Evolutionary conservation across 495 filamentous ascomycete species (phyloP), one percentile per base, ranked within the genome.

Genomic region (Hypoxylon cercidicola): DNA sequence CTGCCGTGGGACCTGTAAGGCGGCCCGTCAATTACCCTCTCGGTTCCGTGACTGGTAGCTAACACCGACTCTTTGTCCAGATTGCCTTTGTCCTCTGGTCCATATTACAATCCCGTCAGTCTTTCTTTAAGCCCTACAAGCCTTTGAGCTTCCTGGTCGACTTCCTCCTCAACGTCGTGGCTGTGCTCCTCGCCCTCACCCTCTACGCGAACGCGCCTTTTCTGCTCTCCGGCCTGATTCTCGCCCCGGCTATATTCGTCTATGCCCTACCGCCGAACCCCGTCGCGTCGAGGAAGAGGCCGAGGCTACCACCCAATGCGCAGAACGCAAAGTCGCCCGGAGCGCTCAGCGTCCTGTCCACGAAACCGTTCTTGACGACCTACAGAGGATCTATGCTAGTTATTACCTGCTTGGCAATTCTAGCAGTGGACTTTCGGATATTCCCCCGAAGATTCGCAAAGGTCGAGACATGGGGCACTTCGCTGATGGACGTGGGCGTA

Each of bases 401-500:
- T n/a, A 81, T 92, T 30, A 99, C 96, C 18, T 96, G 93, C 69
- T 74, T 93, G 21, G 91, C 92, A 47, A 98, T 99, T 63, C 84
- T 99, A n/a, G 95, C 96, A 9, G 95, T 99, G 18, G 95, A 99
- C 77, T 99, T 99, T 71, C 85, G 81, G 16, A 78, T 96, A 49
- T 99, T 99, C 64, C 95, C 95, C 1, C 87, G 95, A 1, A 89
- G 95, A 4, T 97, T 97, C 71, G 95, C 93, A 16, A 99, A 99
- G 79, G 95, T 93, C 0, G 95, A 99, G 77, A 97, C 89, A 35
- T 99, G 95, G 93, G 95, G 95, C 18, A 97, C 95, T 18, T 97
- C 93, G 2, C 74, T 99, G 62, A 99, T 99, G 95, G 95, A 99
- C 76, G 82, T 98, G 68, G 95, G 95, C 9, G 95, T 99, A 44